Percentiles rank a stretch among this genome's conserved stretches.
Evolutionary conservation across 306 rosid species (phyloP).

Genomic region (Malus sylvestris): DNA sequence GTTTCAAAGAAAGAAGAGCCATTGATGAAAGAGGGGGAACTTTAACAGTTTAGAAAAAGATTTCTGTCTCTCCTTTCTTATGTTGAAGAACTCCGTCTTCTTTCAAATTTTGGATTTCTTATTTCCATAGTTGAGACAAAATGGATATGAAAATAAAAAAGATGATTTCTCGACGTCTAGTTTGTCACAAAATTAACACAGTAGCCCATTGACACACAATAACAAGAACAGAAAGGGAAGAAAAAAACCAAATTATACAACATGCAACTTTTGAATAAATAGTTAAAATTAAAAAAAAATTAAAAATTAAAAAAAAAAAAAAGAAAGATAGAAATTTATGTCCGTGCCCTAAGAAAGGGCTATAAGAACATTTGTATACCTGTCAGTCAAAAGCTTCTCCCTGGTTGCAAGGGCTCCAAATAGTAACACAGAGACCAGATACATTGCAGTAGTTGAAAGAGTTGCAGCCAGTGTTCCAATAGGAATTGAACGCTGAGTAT

Average conservation of each 20-base stretch:
- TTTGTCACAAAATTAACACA: background rate
- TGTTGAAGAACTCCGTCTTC: background rate
- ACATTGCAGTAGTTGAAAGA: slow-evolving; percentile 62
- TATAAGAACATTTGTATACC: slow-evolving; percentile 30
- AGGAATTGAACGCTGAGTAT: slow-evolving; percentile 97
- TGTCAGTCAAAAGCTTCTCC: slow-evolving; percentile 77
- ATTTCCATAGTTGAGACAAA: background rate
- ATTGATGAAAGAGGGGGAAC: background rate
- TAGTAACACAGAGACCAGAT: slow-evolving; percentile 68
- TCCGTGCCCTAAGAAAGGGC: background rate
- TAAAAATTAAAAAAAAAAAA: no score
- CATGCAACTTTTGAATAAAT: background rate
- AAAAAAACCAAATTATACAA: background rate
- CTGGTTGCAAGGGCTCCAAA: slow-evolving; percentile 88
- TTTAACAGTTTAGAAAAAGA: background rate
- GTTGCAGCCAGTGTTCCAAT: slow-evolving; percentile 91
- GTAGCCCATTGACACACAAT: background rate
- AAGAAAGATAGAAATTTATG: background rate
- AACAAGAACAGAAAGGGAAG: background rate
- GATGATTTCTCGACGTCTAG: background rate
- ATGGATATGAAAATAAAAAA: background rate
- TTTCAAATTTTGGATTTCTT: background rate
- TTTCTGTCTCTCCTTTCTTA: background rate
- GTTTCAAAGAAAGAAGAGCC: background rate
- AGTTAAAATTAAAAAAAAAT: background rate